Percentiles rank a stretch among this genome's conserved stretches.
Conservation (phyloP, 768 basidiomycete genomes). For the Amanita subjunquillea region DNA sequence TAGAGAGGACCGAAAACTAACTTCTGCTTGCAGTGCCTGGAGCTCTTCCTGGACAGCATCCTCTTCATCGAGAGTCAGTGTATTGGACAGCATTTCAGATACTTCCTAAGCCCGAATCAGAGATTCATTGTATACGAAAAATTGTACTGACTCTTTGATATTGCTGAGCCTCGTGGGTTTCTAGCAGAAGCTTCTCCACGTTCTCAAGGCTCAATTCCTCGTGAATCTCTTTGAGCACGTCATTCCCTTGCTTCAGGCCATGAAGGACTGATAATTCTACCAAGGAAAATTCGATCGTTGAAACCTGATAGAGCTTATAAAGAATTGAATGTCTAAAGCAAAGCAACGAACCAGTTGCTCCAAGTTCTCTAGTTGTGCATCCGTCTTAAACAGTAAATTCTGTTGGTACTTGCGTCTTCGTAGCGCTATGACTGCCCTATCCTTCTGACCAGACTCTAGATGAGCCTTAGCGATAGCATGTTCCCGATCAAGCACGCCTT, state of each 20-base stretch:
- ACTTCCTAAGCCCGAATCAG: slow-evolving; percentile 62
- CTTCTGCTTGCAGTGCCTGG: slow-evolving; percentile 49
- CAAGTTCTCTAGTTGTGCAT: slow-evolving; percentile 77
- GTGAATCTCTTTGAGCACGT: slow-evolving; percentile 89
- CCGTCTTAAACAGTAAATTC: slow-evolving; percentile 76
- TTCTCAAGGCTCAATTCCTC: slow-evolving; percentile 85
- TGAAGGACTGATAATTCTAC: slow-evolving; percentile 89
- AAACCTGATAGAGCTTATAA: slow-evolving; percentile 47
- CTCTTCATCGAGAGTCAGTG: slow-evolving; percentile 82
- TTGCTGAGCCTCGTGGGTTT: slow-evolving; percentile 85
- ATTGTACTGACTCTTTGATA: slow-evolving; percentile 67
- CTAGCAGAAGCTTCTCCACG: slow-evolving; percentile 90
- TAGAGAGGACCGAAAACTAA: slow-evolving; percentile 17
- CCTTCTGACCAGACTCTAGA: slow-evolving; percentile 73
- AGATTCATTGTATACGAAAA: not conserved
- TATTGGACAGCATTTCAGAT: slow-evolving; percentile 73
- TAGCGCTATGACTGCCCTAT: slow-evolving; percentile 79
- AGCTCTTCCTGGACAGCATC: slow-evolving; percentile 88
- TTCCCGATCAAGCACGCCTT: slow-evolving; percentile 78
- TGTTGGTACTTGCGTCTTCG: slow-evolving; percentile 93
- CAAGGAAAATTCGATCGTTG: slow-evolving; percentile 92
- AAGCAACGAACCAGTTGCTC: slow-evolving; percentile 64
- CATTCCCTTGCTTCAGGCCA: slow-evolving; percentile 88
- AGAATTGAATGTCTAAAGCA: not conserved
- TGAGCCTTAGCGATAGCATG: slow-evolving; percentile 82